Percentiles rank a stretch among this genome's conserved stretches.
These are phyloP conservation scores for Pestalotiopsis sp. DNA, from an alignment of 2,329 filamentous ascomycete genomes.

Conservation along the genomic window DNA sequence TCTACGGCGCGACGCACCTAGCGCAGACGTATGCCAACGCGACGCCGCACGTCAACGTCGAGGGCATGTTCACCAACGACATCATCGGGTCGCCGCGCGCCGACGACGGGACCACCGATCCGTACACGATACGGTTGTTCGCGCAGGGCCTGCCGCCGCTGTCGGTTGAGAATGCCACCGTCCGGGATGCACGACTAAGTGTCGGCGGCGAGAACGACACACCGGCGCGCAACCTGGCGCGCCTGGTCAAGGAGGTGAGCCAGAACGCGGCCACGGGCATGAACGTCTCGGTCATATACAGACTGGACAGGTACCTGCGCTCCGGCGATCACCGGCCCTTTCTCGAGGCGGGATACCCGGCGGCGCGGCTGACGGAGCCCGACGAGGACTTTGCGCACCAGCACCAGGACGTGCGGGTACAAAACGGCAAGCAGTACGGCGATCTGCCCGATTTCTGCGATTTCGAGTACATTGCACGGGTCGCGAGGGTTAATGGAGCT, in stretches of 20 bases:
- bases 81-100: conserved; percentile 54
- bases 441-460: conserved; percentile 60
- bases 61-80: conserved; percentile 60
- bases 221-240: conserved; percentile 54
- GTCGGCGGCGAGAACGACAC: conserved; percentile 57
- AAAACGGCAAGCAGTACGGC: conserved; percentile 51
- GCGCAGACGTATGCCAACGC: conserved; percentile 54
- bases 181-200: conserved; percentile 39
- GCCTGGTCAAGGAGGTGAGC: conserved; percentile 56
- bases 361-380: conserved; percentile 58
- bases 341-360: conserved; percentile 55
- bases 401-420: conserved; percentile 54
- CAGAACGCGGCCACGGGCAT: conserved; percentile 53
- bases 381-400: conserved; percentile 59
- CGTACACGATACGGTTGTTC: conserved; percentile 56
- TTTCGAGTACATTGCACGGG: conserved; percentile 53
- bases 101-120: conserved; percentile 46
- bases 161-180: conserved; percentile 38
- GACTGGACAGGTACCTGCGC: conserved; percentile 56
- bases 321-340: conserved; percentile 60
- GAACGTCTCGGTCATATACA: conserved; percentile 58
- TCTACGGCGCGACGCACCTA: conserved; percentile 53
- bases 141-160: conserved; percentile 46
- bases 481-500: conserved; percentile 56
- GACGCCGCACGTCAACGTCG: conserved; percentile 48